Conservation (phyloP, 192 early-diverging fungal species). For the Rhizophagus sp. region DNA sequence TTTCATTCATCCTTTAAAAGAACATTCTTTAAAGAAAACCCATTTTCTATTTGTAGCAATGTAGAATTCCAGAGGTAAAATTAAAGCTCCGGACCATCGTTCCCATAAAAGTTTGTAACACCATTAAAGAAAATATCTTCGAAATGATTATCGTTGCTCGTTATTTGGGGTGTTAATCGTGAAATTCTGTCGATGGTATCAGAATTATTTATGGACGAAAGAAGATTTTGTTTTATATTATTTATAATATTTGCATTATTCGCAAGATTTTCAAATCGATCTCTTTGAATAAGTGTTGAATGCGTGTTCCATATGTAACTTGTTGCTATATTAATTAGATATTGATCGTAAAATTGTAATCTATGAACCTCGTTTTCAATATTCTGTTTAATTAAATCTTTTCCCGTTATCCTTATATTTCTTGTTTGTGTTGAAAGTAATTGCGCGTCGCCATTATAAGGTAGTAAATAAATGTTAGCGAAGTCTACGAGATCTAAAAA, state of each 20-base stretch:
- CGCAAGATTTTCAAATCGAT: neutral
- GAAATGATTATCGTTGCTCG: no score
- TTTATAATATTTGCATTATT: neutral
- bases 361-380: neutral
- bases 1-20: no score
- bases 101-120: no score
- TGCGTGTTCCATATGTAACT: neutral
- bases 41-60: no score
- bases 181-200: no score
- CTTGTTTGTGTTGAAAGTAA: neutral
- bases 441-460: neutral
- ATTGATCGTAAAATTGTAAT: neutral
- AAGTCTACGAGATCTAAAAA: neutral
- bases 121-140: no score
- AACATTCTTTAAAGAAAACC: no score
- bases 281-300: neutral
- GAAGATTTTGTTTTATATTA: neutral
- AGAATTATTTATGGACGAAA: no score
- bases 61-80: no score
- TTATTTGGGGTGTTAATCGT: no score
- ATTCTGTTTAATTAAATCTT: neutral
- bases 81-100: no score
- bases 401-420: neutral
- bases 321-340: neutral
- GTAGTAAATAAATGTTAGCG: neutral